These are phyloP conservation scores for Astrothelium macrocarpum DNA, from an alignment of 495 filamentous ascomycete species.

Conservation along the genomic window DNA sequence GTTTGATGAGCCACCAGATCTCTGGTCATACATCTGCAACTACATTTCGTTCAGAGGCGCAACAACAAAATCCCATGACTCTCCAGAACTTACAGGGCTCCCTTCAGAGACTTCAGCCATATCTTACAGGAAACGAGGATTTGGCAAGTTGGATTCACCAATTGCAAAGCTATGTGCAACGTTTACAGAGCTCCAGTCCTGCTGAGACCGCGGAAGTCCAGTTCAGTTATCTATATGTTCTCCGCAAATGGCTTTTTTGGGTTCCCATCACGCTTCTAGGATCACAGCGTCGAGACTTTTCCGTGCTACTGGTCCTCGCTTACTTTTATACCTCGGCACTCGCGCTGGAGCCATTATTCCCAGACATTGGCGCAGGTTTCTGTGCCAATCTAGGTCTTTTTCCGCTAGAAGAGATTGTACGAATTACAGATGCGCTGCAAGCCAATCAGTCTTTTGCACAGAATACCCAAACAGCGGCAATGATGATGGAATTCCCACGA, in stretches of 20 bases:
- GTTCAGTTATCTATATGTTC: conserved; percentile 75
- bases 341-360: conserved; percentile 80
- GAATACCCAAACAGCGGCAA: conserved; percentile 20
- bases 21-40: conserved; percentile 23
- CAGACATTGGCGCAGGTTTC: conserved; percentile 76
- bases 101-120: conserved; percentile 60
- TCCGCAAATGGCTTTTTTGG: conserved; percentile 93
- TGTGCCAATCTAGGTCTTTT: conserved; percentile 27
- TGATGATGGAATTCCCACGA: conserved; percentile 30
- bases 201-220: conserved; percentile 66
- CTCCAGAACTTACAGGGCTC: conserved; percentile 55
- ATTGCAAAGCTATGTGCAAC: conserved; percentile 70
- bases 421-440: conserved; percentile 28
- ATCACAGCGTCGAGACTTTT: conserved; percentile 47
- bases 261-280: conserved; percentile 63
- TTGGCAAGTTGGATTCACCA: conserved; percentile 67
- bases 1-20: conserved; percentile 29
- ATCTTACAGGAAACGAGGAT: conserved; percentile 61
- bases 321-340: conserved; percentile 86
- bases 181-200: conserved; percentile 63
- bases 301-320: conserved; percentile 69
- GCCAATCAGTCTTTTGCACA: conserved; percentile 20
- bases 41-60: conserved; percentile 44
- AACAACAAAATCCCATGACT: conserved; percentile 59
- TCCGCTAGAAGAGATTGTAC: conserved; percentile 32